Conservation (phyloP, 1,139 yeast genomes). For the Candida smagusa region DNA sequence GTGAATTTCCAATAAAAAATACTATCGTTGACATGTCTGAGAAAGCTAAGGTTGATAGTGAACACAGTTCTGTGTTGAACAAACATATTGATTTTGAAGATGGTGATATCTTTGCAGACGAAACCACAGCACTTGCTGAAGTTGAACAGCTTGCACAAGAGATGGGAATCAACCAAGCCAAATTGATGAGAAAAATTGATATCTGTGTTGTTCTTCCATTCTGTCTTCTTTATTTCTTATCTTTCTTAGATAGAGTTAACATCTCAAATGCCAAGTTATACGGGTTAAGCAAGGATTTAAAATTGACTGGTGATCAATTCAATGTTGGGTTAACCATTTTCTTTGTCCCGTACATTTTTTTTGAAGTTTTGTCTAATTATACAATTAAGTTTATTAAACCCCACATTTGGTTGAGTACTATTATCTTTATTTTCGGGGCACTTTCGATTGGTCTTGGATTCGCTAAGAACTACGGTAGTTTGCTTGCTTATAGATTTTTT, state of each 20-base stretch:
- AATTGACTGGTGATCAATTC: conserved; percentile 56
- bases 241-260: conserved; percentile 71
- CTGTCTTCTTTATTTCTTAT: conserved; percentile 62
- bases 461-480: conserved; percentile 53
- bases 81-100: neutral
- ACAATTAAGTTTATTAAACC: conserved; percentile 59
- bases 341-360: conserved; percentile 67
- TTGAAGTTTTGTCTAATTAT: conserved; percentile 67
- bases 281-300: conserved; percentile 54
- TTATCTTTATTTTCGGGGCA: conserved; percentile 60
- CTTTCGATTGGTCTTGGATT: conserved; percentile 67
- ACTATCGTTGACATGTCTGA: neutral
- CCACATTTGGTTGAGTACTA: conserved; percentile 57
- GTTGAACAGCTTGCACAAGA: conserved; percentile 29
- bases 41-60: neutral
- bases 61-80: conserved; percentile 2
- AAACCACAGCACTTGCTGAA: conserved; percentile 13
- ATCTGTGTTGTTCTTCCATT: conserved; percentile 67
- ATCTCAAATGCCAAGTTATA: conserved; percentile 72
- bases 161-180: conserved; percentile 37
- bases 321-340: conserved; percentile 64
- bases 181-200: conserved; percentile 62
- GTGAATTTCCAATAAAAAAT: too few relatives aligned
- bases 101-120: conserved; percentile 1
- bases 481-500: conserved; percentile 59